Base-by-base conservation (phyloP, 164 flowering plant species). In the Magnolia sinica region DNA sequence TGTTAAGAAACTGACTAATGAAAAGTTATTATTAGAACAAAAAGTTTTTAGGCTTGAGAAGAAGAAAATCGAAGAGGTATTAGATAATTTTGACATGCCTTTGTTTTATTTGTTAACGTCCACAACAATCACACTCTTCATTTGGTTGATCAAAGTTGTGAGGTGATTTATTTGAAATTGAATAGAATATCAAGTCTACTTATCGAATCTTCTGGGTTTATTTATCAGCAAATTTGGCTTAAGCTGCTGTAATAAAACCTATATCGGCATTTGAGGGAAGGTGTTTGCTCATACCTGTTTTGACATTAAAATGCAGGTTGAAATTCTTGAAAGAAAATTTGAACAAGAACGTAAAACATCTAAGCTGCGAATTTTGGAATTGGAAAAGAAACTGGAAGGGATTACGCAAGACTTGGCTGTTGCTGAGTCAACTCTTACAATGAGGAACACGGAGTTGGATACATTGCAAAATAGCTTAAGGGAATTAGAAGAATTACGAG, bases 401-500 rank as follows among this genome's bases (percentile, higher is more conserved):
- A 76, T 76, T 24, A 83, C 61, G 70, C 79, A 82, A 78, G 91
- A 93, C 22, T 85, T 96, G 79, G 80, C 77, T 76, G 78, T 51
- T 74, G 80, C 86, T 22, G 84, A 96, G 77, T 87, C 94, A 37
- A 76, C 83, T 52, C 84, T 94, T 79, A 82, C 86, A 59, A 68
- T 58, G 49, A 88, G 77, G 82, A 83, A 88, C 74, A 58, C 77
- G 11, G 96, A 93, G 67, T 77, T 92, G 71, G 85, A 84, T 73
- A 49, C 82, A 5, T 61, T 93, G 78, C 95, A 96, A 58, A 84
- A 75, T 84, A 88, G 84, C 76, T 78, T 96, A 63, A 93, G 86
- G 81, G 99, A 96, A 80, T 73, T 96, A 51, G 97, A 93, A 68
- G 99, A 96, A 49, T 78, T 96, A 50, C 84, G 98, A 78, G 98